Base-by-base conservation (phyloP, 2,329 filamentous ascomycete genomes). In the Cytospora piceae region DNA sequence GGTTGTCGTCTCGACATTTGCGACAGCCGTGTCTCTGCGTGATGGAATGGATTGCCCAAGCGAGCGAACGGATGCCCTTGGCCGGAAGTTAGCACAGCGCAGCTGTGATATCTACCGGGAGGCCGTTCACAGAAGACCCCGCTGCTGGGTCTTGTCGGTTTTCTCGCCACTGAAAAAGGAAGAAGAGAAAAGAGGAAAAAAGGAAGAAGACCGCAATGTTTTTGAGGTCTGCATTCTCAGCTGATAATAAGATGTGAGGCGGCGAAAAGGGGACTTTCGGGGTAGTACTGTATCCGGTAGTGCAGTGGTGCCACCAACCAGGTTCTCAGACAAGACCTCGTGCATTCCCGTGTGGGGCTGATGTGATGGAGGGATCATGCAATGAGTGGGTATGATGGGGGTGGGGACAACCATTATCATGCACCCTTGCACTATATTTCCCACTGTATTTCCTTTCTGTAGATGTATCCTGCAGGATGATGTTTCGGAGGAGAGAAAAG, bases 251-350 rank as follows among this genome's bases (percentile, higher is more conserved):
- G 9, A 34, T 34, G 29, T 31, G 31, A 52, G 32, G 29, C 24
- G 32, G 53, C 46, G 51, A 46, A 51, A 42, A 39, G 34, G 27
- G 15, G 56, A 6, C 37, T 20, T 54, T 34, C 37, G 24, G 42
- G 17, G 32, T 39, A 24, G 46, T 46, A 42, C n/a, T 42, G 55
- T 12, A 37, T 29, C 22, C 14, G 14, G 32, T 8, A 24, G 34
- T 31, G n/a, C 27, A 62, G 39, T 32, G 39, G 39, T 15, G 15
- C 61, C 61, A 63, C 61, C 61, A 63, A 57, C 53, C 61, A 63
- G 53, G 42, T 42, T 29, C 20, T 34, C 60, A 34, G n/a, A 32
- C n/a, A 42, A 37, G 60, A 37, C 39, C 60, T 57, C 60, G 60
- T 57, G 60, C 52, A 42, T 42, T 49, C 31, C 37, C 6, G 27